These are phyloP conservation scores for Aureobasidium sp. DNA, from an alignment of 2,329 filamentous ascomycete genomes.

Conservation along the genomic window DNA sequence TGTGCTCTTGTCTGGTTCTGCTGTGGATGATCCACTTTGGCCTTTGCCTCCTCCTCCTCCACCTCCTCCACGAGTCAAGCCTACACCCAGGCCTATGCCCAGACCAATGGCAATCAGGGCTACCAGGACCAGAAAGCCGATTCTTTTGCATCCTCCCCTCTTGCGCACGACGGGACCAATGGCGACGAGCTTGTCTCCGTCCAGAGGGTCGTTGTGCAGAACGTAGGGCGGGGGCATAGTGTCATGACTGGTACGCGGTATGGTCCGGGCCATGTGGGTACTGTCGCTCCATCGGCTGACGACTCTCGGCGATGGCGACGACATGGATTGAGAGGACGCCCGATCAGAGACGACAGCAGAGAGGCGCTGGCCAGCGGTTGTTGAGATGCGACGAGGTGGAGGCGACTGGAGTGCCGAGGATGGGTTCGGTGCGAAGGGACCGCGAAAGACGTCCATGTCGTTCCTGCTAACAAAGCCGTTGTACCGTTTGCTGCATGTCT, in stretches of 20 bases:
- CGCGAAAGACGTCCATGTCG: constrained; percentile 13
- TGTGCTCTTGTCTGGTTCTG: neutral
- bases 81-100: constrained; percentile 32
- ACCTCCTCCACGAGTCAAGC: constrained; percentile 14
- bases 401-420: constrained; percentile 12
- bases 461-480: neutral
- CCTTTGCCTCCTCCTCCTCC: neutral
- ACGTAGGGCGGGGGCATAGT: constrained; percentile 13
- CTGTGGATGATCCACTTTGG: constrained; percentile 11
- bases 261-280: neutral
- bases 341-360: constrained; percentile 31
- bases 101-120: constrained; percentile 25
- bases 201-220: neutral
- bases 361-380: constrained; percentile 32
- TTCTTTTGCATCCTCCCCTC: constrained; percentile 31
- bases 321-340: neutral
- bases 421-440: neutral
- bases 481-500: neutral
- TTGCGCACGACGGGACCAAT: neutral
- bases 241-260: constrained; percentile 2
- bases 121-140: constrained; percentile 23
- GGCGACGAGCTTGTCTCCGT: neutral
- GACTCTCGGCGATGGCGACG: neutral
- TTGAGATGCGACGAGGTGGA: constrained; percentile 33
- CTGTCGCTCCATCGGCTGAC: constrained; percentile 2